Conservation (phyloP, 805 yeast species). For the Yamadazyma ubonensis region DNA sequence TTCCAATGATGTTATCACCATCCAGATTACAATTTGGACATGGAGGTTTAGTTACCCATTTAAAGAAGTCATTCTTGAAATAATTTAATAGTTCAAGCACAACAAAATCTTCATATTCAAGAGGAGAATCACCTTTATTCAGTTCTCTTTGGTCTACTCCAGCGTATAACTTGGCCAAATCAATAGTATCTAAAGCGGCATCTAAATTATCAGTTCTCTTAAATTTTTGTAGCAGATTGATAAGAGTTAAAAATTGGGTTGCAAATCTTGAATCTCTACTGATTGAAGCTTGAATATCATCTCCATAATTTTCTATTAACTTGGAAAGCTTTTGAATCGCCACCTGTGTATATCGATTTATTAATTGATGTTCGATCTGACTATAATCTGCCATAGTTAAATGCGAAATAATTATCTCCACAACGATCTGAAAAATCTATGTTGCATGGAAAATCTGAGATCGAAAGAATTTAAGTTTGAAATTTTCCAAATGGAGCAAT, state of each 20-base stretch:
- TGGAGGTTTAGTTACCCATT: constrained; percentile 74
- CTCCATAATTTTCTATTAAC: background rate
- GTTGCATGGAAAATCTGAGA: background rate
- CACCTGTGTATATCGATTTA: background rate
- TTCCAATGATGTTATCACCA: constrained; percentile 33
- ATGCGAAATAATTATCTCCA: background rate
- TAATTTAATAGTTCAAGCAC: constrained; percentile 34
- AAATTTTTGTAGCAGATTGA: background rate
- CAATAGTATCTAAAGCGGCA: constrained; percentile 59
- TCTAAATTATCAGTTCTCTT: constrained; percentile 27
- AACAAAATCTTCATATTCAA: constrained; percentile 35
- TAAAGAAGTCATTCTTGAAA: constrained; percentile 76
- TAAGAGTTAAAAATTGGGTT: background rate
- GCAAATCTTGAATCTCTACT: background rate
- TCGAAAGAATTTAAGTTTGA: background rate
- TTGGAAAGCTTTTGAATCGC: background rate
- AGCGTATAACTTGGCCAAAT: constrained; percentile 55
- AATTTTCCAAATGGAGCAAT: background rate
- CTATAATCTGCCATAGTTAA: background rate
- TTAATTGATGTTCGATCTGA: background rate
- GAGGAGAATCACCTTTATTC: constrained; percentile 17
- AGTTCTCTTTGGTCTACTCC: constrained; percentile 56
- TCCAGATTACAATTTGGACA: constrained; percentile 51
- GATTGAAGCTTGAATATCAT: background rate
- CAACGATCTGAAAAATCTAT: background rate